Base-by-base conservation (phyloP, 345 rosid genomes). In the Sisymbrium altissimum region DNA sequence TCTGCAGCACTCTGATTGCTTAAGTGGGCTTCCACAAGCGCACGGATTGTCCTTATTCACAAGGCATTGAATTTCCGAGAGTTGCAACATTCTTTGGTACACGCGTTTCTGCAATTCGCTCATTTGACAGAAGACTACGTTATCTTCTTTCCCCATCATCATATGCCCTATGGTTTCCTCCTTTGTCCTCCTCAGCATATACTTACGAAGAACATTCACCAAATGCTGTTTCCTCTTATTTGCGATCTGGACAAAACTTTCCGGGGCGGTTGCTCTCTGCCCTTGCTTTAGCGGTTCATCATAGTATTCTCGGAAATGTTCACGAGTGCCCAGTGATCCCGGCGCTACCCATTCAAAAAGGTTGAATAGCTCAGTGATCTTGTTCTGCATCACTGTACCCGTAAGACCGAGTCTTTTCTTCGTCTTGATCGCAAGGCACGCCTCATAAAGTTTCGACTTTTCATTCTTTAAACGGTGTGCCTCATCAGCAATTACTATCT, bases 91-190 rank as follows among this genome's bases (percentile, higher is more conserved):
- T 87, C 99, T 86, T 64, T 74, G 77, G 73, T 92, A 94, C 4
- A 83, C 96, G 18, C 96, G 85, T 68, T 84, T 94, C 75, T 92
- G 96, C 74, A 94, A 64, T 75, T 86, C 89, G 53, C 98, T 91
- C 98, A 94, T 94, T 58, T 93, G 83, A 73, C 98, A 94, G 58
- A 94, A 94, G 18, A 94, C 90, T 7, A 89, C 97, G 66, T 94
- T 94, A 77, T 94, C 98, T 83, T 94, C 98, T 81, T 94, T 94
- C 60, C 98, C 98, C 96, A 91, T 84, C 98, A 94, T 84, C 64
- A 91, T 83, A 85, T 89, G 96, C 10, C 97, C 97, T 67, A 94
- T 94, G 18, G 98, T 91, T 81, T 91, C 97, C 72, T 88, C 97
- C 84, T 94, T 94, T 25, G 98, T 94, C 80, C 98, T 91, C 67